phyloP scores from a whole-genome alignment of 345 rosid genomes.

The Moringa oleifera region DNA sequence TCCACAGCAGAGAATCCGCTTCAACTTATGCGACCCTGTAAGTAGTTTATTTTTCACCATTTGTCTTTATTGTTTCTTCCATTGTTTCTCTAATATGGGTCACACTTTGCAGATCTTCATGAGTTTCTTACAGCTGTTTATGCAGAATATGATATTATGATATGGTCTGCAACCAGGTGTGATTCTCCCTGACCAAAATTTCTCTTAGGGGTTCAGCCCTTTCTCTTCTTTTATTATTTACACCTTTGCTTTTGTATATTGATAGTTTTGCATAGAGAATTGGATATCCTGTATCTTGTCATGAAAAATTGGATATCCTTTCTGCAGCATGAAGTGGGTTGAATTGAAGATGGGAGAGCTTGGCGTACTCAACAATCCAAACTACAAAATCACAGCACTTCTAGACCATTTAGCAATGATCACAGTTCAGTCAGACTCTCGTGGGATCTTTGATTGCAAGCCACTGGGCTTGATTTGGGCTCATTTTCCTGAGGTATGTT shows the following conservation, averaged over 20 bases:
- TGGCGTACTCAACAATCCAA: constrained; percentile 79
- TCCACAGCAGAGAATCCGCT: constrained; percentile 89
- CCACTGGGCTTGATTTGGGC: constrained; percentile 95
- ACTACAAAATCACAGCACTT: constrained; percentile 92
- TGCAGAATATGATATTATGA: constrained; percentile 88
- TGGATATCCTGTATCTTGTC: background rate
- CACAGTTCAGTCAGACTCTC: constrained; percentile 85
- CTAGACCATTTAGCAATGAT: constrained; percentile 92
- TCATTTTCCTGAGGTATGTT: constrained; percentile 67
- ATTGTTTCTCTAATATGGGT: constrained; percentile 10
- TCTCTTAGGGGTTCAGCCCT: background rate
- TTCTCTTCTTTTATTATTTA: background rate
- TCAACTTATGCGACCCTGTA: constrained; percentile 94
- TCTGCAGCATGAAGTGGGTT: constrained; percentile 93
- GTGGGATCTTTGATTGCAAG: constrained; percentile 87
- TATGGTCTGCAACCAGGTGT: constrained; percentile 97
- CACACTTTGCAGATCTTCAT: constrained; percentile 68
- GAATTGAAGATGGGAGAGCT: constrained; percentile 97
- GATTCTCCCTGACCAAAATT: background rate
- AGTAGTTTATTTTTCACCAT: constrained; percentile 17
- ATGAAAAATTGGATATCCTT: constrained; percentile 4
- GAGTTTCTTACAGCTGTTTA: constrained; percentile 93
- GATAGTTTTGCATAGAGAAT: background rate
- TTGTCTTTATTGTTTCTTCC: background rate
- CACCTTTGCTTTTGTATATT: background rate